These are phyloP conservation scores for Lyophyllum decastes DNA, from an alignment of 768 basidiomycete species.

Conservation along the genomic window DNA sequence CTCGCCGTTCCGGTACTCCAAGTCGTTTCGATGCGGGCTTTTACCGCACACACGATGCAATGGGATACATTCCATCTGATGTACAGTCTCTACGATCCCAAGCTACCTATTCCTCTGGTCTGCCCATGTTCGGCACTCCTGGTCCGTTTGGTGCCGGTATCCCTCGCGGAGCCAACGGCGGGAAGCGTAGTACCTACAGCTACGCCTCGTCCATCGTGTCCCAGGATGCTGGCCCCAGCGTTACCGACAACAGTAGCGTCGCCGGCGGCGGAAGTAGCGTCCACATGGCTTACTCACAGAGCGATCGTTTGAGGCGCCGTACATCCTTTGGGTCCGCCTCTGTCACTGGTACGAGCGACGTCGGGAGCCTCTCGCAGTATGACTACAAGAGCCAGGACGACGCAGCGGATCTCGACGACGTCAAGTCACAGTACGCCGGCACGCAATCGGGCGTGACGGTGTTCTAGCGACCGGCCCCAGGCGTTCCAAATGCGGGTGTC, in stretches of 20 bases:
- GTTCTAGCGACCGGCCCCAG: slow-evolving; percentile 43
- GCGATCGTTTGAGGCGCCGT: slow-evolving; percentile 80
- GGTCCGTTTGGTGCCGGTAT: slow-evolving; percentile 72
- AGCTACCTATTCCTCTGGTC: slow-evolving; percentile 90
- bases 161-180: slow-evolving; percentile 61
- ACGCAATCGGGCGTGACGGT: slow-evolving; percentile 87
- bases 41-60: slow-evolving; percentile 92
- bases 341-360: slow-evolving; percentile 72
- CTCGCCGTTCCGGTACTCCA: slow-evolving; percentile 82
- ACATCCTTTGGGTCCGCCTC: slow-evolving; percentile 71
- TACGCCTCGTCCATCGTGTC: slow-evolving; percentile 94
- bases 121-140: slow-evolving; percentile 78
- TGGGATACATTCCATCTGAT: slow-evolving; percentile 94
- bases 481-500: slow-evolving; percentile 6
- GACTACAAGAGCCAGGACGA: slow-evolving; percentile 92
- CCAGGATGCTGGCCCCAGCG: slow-evolving; percentile 78
- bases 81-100: slow-evolving; percentile 96
- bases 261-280: slow-evolving; percentile 52
- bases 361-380: slow-evolving; percentile 78
- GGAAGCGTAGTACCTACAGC: slow-evolving; percentile 76
- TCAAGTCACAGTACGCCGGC: slow-evolving; percentile 86
- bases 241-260: slow-evolving; percentile 63
- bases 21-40: slow-evolving; percentile 96
- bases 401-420: slow-evolving; percentile 75
- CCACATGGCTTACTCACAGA: slow-evolving; percentile 86